Evolutionary conservation across 1,284 basidiomycete species (phyloP).

Genomic region (Puccinia novopanici): DNA sequence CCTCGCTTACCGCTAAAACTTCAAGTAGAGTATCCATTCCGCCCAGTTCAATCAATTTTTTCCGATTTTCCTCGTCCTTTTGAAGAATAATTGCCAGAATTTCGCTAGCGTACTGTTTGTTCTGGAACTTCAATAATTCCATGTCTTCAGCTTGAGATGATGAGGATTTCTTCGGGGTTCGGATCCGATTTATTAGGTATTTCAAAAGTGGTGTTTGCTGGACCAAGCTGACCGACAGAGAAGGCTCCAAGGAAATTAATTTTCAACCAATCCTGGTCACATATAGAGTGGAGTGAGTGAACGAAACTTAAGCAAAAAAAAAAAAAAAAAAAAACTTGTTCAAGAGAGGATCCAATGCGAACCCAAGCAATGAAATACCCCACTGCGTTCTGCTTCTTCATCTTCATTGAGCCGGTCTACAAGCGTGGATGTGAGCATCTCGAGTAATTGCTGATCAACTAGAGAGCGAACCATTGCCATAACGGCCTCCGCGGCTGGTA

Average conservation of each 20-base stretch:
- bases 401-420: slow-evolving; percentile 72
- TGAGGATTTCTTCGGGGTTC: slow-evolving; percentile 63
- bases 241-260: slow-evolving; percentile 81
- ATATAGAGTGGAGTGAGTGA: neutral
- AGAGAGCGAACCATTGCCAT: slow-evolving; percentile 59
- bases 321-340: too few relatives aligned
- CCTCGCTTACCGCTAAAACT: slow-evolving; percentile 46
- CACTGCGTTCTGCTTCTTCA: slow-evolving; percentile 83
- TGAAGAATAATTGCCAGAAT: slow-evolving; percentile 85
- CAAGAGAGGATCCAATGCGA: slow-evolving; percentile 52
- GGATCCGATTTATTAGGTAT: slow-evolving; percentile 80
- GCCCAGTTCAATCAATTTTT: slow-evolving; percentile 17
- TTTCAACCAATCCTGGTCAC: slow-evolving; percentile 79
- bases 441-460: slow-evolving; percentile 78
- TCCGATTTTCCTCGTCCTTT: slow-evolving; percentile 41
- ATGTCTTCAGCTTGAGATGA: slow-evolving; percentile 56
- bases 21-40: slow-evolving; percentile 47
- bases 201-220: slow-evolving; percentile 72
- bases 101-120: slow-evolving; percentile 61
- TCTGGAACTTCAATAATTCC: slow-evolving; percentile 55
- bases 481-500: slow-evolving; percentile 51
- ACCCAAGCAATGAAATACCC: slow-evolving; percentile 88
- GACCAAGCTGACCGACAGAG: slow-evolving; percentile 70
- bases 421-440: slow-evolving; percentile 86
- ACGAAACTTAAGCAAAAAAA: too few relatives aligned